These are phyloP conservation scores for Chlamydomonas asymmetrica DNA, from an alignment of 139 green algal genomes.

Conservation along the genomic window DNA sequence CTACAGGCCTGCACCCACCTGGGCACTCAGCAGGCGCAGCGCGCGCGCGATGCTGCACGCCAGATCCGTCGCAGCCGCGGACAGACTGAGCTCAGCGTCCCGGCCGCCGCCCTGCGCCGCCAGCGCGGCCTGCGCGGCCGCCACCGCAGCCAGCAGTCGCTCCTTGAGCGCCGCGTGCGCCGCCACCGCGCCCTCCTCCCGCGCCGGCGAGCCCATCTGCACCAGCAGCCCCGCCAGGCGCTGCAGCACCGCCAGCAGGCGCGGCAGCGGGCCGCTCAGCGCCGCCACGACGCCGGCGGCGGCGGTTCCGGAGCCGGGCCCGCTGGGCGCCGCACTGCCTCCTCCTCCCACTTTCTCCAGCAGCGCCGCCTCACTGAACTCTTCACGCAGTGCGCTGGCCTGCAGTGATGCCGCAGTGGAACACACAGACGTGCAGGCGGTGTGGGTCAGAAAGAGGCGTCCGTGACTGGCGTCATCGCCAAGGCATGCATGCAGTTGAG, in stretches of 20 bases:
- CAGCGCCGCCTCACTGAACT: conserved; percentile 16
- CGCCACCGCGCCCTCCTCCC: conserved; percentile 13
- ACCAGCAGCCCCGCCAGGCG: conserved; percentile 32
- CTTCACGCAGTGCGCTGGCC: background rate
- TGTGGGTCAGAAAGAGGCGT: too few species aligned
- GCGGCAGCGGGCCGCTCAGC: background rate
- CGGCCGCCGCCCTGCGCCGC: background rate
- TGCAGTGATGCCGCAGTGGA: too few species aligned
- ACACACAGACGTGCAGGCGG: too few species aligned
- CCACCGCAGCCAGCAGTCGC: conserved; percentile 5
- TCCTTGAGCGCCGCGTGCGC: background rate
- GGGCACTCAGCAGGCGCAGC: conserved; percentile 17
- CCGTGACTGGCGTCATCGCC: too few species aligned
- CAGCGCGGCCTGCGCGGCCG: background rate
- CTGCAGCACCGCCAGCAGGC: conserved; percentile 12
- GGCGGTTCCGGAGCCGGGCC: background rate
- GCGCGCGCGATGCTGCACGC: conserved; percentile 5
- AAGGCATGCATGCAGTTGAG: too few species aligned
- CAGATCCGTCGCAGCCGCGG: conserved; percentile 5
- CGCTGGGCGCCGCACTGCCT: background rate
- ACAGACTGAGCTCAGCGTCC: background rate
- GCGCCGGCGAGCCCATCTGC: conserved; percentile 25
- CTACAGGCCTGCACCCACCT: background rate
- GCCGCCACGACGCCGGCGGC: background rate
- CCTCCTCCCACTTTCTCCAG: background rate